Evolutionary conservation across 768 basidiomycete genomes (phyloP), one percentile per base, ranked within the genome.

Genomic region (Gymnopilus dilepis): DNA sequence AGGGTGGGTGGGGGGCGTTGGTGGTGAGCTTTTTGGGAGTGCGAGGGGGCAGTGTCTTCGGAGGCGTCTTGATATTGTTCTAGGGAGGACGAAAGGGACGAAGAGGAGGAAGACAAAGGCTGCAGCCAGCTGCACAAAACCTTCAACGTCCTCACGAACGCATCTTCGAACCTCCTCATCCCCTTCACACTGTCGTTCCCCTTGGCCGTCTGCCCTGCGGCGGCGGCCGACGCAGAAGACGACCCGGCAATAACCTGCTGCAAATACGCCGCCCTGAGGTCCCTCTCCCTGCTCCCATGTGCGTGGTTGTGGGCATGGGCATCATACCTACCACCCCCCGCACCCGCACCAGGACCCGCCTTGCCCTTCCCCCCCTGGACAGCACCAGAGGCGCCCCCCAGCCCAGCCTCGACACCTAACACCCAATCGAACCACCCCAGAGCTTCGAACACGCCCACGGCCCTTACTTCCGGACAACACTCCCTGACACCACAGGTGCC

Each of bases 391-490:
- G n/a, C n/a, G n/a, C n/a, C n/a, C n/a, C 54, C 41, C 42, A 65
- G 64, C 19, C 65, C 68, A 12, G 72, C 72, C 48, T 73, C 71
- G 12, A 56, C 38, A 6, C 66, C 57, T 48, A 70, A 77, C 1
- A 70, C 69, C 2, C 62, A 56, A 55, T 76, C 76, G 60, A 79
- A 76, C 43, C 65, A 65, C 43, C 70, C 67, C 9, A 79, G 69
- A 4, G 72, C 69, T 41, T 76, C 74, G 51, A 73, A 75, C 42
- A 77, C 68, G 13, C 74, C 75, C 22, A 78, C 67, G 8, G 75
- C 73, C 13, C 69, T 65, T 30, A 75, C 65, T 31, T 65, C 66
- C 0, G 69, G 53, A 58, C 78, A 79, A 55, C 77, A 76, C 30
- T 64, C 67, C 56, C 70, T 64, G 41, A 78, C 68, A 6, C 70